Percentiles rank a stretch among this genome's conserved stretches.
These are phyloP conservation scores for Botryotinia narcissicola DNA, from an alignment of 2,329 filamentous ascomycete genomes.

Conservation along the genomic window DNA sequence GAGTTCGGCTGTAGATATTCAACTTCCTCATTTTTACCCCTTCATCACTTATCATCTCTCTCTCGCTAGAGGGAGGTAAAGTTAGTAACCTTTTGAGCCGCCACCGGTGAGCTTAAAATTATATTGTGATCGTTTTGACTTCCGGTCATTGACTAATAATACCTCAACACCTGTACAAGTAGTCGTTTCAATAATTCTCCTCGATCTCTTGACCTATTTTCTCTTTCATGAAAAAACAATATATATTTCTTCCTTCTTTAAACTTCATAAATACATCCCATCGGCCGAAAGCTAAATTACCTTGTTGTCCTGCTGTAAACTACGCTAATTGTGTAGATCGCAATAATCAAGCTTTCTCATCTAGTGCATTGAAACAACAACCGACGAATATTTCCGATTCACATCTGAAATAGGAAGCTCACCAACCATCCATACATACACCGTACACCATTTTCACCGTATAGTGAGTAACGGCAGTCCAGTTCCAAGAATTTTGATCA, in stretches of 20 bases:
- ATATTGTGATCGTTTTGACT: neutral
- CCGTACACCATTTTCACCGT: neutral
- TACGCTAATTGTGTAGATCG: conserved; percentile 6
- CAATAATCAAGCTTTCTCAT: conserved; percentile 18
- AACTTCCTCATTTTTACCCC: neutral
- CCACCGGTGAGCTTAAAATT: neutral
- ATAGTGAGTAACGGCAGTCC: neutral
- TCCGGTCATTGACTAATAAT: neutral
- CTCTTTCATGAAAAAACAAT: neutral
- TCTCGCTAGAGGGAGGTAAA: neutral
- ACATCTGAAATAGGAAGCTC: conserved; percentile 20
- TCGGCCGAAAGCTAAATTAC: neutral
- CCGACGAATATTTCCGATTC: conserved; percentile 17
- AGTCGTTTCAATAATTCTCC: neutral
- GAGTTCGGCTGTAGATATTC: neutral
- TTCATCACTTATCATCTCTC: neutral
- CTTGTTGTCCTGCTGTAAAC: neutral
- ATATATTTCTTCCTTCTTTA: neutral
- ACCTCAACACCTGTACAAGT: neutral
- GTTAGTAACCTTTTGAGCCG: neutral
- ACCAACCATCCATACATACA: conserved; percentile 16
- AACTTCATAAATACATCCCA: neutral
- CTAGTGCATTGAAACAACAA: conserved; percentile 8
- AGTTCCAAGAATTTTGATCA: neutral
- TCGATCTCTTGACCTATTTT: neutral